A percentile compares a stretch with the other conserved stretches of the same genome.
Conservation (phyloP, 1,139 yeast species). For the Suhomyces choctaworum region DNA sequence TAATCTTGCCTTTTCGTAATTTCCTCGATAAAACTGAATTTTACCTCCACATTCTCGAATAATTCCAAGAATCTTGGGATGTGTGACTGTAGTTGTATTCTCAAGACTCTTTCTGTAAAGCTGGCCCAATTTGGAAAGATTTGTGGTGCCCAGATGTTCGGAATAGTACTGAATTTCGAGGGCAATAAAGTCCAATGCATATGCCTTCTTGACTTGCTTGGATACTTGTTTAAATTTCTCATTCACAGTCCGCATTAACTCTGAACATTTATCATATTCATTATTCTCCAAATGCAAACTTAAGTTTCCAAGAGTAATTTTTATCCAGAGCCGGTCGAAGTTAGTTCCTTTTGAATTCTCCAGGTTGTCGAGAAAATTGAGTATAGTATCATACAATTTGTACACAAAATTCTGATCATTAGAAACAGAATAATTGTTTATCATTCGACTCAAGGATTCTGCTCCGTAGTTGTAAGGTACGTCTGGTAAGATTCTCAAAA, state of each 20-base stretch:
- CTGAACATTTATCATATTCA: slow-evolving; percentile 36
- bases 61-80: slow-evolving; percentile 70
- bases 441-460: slow-evolving; percentile 58
- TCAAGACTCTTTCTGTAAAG: slow-evolving; percentile 51
- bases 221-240: slow-evolving; percentile 37
- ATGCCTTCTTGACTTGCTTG: slow-evolving; percentile 47
- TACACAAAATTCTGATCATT: slow-evolving; percentile 29
- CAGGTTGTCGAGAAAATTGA: slow-evolving; percentile 21
- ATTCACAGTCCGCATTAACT: slow-evolving; percentile 44
- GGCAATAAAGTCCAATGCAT: slow-evolving; percentile 63
- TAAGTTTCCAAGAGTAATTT: slow-evolving; percentile 54
- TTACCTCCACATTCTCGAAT: slow-evolving; percentile 76
- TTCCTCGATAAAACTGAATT: slow-evolving; percentile 59
- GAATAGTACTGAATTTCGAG: slow-evolving; percentile 59
- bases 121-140: slow-evolving; percentile 43
- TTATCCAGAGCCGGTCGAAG: slow-evolving; percentile 58
- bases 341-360: slow-evolving; percentile 19
- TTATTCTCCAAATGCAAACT: slow-evolving; percentile 45
- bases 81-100: slow-evolving; percentile 66
- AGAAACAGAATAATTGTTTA: slow-evolving; percentile 45
- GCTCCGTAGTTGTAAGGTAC: slow-evolving; percentile 55
- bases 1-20: slow-evolving; percentile 61
- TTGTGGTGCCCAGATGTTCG: slow-evolving; percentile 21
- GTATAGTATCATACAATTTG: slow-evolving; percentile 31
- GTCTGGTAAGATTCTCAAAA: slow-evolving; percentile 27